These are phyloP conservation scores for Floccularia luteovirens DNA, from an alignment of 768 basidiomycete genomes.

Conservation along the genomic window DNA sequence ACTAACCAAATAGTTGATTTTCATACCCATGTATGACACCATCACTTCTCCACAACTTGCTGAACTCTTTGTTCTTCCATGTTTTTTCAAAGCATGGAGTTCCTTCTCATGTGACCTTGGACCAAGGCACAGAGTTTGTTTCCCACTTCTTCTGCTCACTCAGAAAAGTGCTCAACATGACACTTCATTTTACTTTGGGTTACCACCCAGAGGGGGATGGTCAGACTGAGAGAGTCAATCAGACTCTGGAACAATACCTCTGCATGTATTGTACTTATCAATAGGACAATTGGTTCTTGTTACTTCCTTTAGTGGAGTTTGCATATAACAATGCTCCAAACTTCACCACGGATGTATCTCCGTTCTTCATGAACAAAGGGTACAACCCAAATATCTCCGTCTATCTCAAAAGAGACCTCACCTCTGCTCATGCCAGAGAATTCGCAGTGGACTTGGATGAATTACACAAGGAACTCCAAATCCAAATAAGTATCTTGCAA, in stretches of 20 bases:
- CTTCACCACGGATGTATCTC: too few relatives aligned
- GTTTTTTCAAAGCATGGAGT: background rate
- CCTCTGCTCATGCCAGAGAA: background rate
- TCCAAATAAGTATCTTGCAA: background rate
- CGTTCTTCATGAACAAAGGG: too few relatives aligned
- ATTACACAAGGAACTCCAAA: background rate
- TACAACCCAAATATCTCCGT: background rate
- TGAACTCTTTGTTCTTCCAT: background rate
- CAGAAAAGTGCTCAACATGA: too few relatives aligned
- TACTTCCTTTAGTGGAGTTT: background rate
- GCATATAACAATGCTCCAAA: too few relatives aligned
- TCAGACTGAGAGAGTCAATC: background rate
- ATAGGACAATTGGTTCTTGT: background rate
- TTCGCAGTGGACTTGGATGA: background rate
- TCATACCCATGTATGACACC: background rate
- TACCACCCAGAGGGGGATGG: too few relatives aligned
- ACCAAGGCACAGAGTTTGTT: background rate
- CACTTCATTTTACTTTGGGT: too few relatives aligned
- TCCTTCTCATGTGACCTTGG: background rate
- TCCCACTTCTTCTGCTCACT: too few relatives aligned
- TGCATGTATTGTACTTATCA: background rate
- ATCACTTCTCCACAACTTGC: too few relatives aligned
- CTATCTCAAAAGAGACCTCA: background rate
- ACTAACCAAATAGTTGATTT: background rate
- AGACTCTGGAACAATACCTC: too few relatives aligned